Base-by-base conservation (phyloP, 345 rosid genomes). In the Eucalyptus polybractea region DNA sequence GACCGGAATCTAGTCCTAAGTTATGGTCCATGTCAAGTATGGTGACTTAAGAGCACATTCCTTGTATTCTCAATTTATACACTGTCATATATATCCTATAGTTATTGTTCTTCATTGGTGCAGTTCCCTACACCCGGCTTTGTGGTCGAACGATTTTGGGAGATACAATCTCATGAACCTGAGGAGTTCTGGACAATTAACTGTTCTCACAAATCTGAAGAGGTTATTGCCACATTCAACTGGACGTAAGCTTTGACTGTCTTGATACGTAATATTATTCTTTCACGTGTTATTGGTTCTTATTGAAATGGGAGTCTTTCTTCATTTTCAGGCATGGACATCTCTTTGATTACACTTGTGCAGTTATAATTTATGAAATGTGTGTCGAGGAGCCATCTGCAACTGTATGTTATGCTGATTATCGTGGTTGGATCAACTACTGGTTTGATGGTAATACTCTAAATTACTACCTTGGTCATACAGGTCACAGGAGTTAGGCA, bases 21-120 rank as follows among this genome's bases (percentile, higher is more conserved):
- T 93, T 97, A 97, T 93, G 99, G 99, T 90, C 99, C 99, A 88
- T 97, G 99, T 91, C 98, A 97, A 97, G 99, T 97, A 92, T 83
- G 92, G 76, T 87, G 89, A 88, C 45, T 21, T 80, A 88, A 60
- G 86, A 87, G 40, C 29, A 60, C 49, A 83, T 86, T 47, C 86
- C 49, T 53, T 45, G 10, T 22, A 86, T 86, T 25, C 33, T 86
- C 17, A 45, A 45, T 47, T 86, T 22, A 47, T 49, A 31, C 10
- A 7, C 37, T 86, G 51, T 50, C 8, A 14, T 29, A 44, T 42
- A 81, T 81, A 47, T 47, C 27, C 33, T 29, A 24, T 47, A 49
- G n/a, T 45, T 86, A 25, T 27, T 90, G 88, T 86, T 67, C 86
- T 80, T 90, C 89, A 76, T 87, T 10, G 44, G 72, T 88, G 88